Evolutionary conservation across 768 basidiomycete genomes (phyloP), one percentile per base, ranked within the genome.

Genomic region (Mycena chlorophos): DNA sequence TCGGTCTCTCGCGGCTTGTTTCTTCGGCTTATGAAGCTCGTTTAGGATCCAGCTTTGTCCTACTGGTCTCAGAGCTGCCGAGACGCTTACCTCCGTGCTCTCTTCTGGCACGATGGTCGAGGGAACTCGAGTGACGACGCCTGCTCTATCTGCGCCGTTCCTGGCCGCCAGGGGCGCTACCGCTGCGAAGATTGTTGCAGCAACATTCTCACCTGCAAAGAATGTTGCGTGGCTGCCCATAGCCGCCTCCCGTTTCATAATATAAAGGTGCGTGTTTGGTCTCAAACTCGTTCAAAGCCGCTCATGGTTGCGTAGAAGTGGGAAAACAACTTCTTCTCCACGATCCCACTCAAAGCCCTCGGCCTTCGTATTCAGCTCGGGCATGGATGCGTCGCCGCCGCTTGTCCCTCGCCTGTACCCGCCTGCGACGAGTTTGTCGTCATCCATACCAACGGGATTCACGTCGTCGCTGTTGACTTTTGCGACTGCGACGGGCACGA

Each of bases 301-400:
- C 31, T 34, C 31, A 34, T 34, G 31, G 31, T 8, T 34, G 31
- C 31, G 8, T 8, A 34, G 31, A 8, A 17, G 8, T 57, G 31
- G 31, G 17, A 34, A 8, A 17, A 19, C 12, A 20, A 12, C 39
- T 40, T 6, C 39, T 40, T 22, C n/a, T n/a, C 16, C 19, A 40
- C 8, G 10, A 49, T 43, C 17, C 54, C 55, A 2, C 46, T 66
- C 22, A 52, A 49, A 5, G 51, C 55, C 6, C 19, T 65, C 5
- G 67, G 68, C 4, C 39, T 68, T 3, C 45, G 38, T 13, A 39
- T 69, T 2, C 64, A 68, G 28, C 51, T 68, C n/a, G 63, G 66
- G 1, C 67, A 68, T 31, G 58, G 56, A 5, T 17, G 6, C 19
- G 12, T 6, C 39, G 8, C 13, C 19, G 39, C 39, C 19, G 23